Conservation (phyloP, 768 basidiomycete genomes). For the Hygrophorus russula region DNA sequence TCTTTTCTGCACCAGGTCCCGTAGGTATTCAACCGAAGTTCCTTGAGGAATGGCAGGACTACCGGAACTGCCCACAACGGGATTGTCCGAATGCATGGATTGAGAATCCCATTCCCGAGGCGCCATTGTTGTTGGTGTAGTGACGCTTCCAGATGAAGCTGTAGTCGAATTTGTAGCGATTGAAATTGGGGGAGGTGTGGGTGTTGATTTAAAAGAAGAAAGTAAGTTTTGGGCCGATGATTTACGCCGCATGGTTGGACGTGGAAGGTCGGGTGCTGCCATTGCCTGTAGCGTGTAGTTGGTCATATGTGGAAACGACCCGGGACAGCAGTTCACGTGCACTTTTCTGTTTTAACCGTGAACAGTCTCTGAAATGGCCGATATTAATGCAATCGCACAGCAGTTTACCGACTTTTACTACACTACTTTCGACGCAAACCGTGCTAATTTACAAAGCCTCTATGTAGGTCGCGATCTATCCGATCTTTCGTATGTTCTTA, state of each 20-base stretch:
- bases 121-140: conserved; percentile 32
- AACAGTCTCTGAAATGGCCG: conserved; percentile 43
- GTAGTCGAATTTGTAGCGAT: conserved; percentile 21
- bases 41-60: conserved; percentile 45
- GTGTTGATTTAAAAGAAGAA: conserved; percentile 52
- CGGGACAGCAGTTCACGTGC: not conserved
- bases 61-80: conserved; percentile 17
- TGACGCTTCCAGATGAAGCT: conserved; percentile 22
- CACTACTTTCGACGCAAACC: conserved; percentile 55
- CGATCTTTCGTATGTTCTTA: conserved; percentile 1
- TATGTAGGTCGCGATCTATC: conserved; percentile 51
- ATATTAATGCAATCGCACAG: conserved; percentile 62
- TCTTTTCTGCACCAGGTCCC: conserved; percentile 75
- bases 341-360: not conserved
- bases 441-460: conserved; percentile 43
- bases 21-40: conserved; percentile 66
- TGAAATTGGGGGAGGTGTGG: conserved; percentile 23
- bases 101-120: conserved; percentile 65
- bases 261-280: conserved; percentile 15
- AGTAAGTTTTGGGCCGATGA: conserved; percentile 79
- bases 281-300: conserved; percentile 15
- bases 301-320: conserved; percentile 19
- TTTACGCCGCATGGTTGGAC: conserved; percentile 71
- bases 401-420: conserved; percentile 85
- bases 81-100: conserved; percentile 42